Percentiles rank a stretch among this genome's conserved stretches.
phyloP scores from a whole-genome alignment of 179 eudicot species.

The Dionaea muscipula region DNA sequence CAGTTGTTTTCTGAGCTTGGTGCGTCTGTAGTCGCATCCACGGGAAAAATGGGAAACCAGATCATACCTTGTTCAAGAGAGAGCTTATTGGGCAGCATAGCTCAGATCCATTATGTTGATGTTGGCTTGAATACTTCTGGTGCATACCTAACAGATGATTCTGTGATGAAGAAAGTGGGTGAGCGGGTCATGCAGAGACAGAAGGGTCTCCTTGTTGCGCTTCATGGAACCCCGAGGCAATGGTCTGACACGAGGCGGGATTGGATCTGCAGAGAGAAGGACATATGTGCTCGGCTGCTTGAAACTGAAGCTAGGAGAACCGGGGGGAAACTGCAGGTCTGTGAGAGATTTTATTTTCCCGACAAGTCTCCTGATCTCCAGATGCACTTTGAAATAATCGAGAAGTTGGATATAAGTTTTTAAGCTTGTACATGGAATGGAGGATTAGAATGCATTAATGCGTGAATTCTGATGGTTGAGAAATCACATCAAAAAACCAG shows the following conservation, averaged over 20 bases:
- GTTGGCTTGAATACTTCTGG: slow-evolving; percentile 73
- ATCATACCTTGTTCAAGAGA: slow-evolving; percentile 55
- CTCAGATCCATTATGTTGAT: slow-evolving; percentile 73
- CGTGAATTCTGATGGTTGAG: too few species aligned
- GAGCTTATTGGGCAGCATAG: slow-evolving; percentile 53
- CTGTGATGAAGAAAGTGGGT: slow-evolving; percentile 31
- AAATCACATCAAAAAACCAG: too few species aligned
- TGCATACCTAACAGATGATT: slow-evolving; percentile 53
- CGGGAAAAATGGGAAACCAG: slow-evolving; percentile 10
- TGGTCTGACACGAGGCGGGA: slow-evolving; percentile 57
- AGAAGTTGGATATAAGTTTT: slow-evolving; percentile 40
- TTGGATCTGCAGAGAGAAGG: slow-evolving; percentile 68
- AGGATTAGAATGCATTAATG: too few species aligned
- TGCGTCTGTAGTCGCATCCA: slow-evolving; percentile 13
- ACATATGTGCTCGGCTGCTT: slow-evolving; percentile 37
- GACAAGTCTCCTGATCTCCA: slow-evolving; percentile 45
- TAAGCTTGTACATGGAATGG: too few species aligned
- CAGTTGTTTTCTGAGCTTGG: slow-evolving; percentile 68
- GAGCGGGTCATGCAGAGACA: slow-evolving; percentile 21
- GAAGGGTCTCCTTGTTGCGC: slow-evolving; percentile 31
- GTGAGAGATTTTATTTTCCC: slow-evolving; percentile 59
- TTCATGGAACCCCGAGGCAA: slow-evolving; percentile 94
- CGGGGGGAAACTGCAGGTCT: slow-evolving; percentile 36
- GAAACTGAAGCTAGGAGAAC: slow-evolving; percentile 24
- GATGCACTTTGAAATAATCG: slow-evolving; percentile 87